Evolutionary conservation across 2,329 filamentous ascomycete species (phyloP), one percentile per base, ranked within the genome.

Genomic region (Xylaria sp.): DNA sequence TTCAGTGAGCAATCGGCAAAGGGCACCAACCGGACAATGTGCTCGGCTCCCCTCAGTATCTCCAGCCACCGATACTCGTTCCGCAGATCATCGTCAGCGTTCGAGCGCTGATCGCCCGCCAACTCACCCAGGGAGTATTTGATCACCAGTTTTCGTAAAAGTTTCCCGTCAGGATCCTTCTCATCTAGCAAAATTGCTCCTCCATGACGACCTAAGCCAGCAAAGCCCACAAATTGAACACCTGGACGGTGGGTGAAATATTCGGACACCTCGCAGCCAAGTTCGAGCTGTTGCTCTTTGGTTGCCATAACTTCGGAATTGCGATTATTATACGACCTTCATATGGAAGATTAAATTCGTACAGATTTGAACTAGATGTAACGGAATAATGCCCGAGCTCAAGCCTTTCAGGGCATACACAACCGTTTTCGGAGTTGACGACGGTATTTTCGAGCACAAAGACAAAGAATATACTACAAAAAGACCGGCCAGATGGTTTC

Each of bases 121-220:
- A 59, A 33, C 2, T 36, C 33, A 10, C 67, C 63, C 11, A 66
- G 48, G 0, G 67, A 71, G 62, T 69, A 71, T 56, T 72, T 70
- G 13, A 72, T 31, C 3, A 70, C 56, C 3, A 70, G 4, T 28
- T 58, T 65, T n/a, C 63, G 54, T 7, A 49, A 1, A 9, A 33
- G 1, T 17, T n/a, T 7, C 9, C 60, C 65, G 0, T 1, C 1
- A 1, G 4, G 11, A n/a, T 59, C 20, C 17, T 51, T 59, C 40
- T 67, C 31, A 2, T 53, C 26, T 31, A 53, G 23, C 1, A 49
- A 2, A 5, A 71, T 13, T 33, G 65, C 49, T 9, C 65, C 65
- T 40, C 69, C 66, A 31, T 66, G 62, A 11, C 66, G 66, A 36
- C 66, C 59, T 9, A 66, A 11, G 15, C 63, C 63, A 11, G 65